Evolutionary conservation across 2,329 filamentous ascomycete species (phyloP), one percentile per base, ranked within the genome.

Genomic region (Leptoxyphium fumago): DNA sequence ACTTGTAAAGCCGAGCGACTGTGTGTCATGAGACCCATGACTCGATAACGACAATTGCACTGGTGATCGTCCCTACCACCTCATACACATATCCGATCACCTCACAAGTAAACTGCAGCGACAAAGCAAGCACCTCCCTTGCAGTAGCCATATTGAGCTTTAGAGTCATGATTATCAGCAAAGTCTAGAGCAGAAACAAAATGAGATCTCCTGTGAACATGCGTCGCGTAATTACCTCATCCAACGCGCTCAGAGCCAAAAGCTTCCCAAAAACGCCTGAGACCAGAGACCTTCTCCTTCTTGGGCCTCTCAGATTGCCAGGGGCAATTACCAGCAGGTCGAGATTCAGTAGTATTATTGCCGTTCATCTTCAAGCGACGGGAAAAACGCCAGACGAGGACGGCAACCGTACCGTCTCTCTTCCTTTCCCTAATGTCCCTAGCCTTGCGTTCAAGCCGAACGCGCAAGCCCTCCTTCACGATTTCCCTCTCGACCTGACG

Each of bases 181-280:
- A 7, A 7, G 21, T 26, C 7, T 26, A 26, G 21, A 26, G 7
- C 7, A 26, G 21, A 26, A 26, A 26, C 21, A 7, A 26, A 26
- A 4, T 26, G 21, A 7, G 21, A 7, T 26, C 21, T 26, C 21
- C 21, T 3, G 21, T 26, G 7, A 26, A 26, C 21, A 26, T 26
- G 21, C 21, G 21, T 26, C 4, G 21, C 21, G 21, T 7, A 26
- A 26, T 26, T 26, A 26, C 4, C 21, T 26, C 21, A 26, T 4
- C 21, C 21, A 26, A 26, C 21, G 21, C 21, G 21, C 21, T 26
- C 21, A 26, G 21, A 26, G 40, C 42, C 68, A 29, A 82, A 65
- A 17, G 69, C 67, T 61, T 84, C 80, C 78, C 79, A 84, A 55
- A 81, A 83, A 47, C 69, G 68, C 53, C 72, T 72, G 45, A 84